These are phyloP conservation scores for Penicillium lividum DNA, from an alignment of 495 filamentous ascomycete genomes.

Conservation along the genomic window DNA sequence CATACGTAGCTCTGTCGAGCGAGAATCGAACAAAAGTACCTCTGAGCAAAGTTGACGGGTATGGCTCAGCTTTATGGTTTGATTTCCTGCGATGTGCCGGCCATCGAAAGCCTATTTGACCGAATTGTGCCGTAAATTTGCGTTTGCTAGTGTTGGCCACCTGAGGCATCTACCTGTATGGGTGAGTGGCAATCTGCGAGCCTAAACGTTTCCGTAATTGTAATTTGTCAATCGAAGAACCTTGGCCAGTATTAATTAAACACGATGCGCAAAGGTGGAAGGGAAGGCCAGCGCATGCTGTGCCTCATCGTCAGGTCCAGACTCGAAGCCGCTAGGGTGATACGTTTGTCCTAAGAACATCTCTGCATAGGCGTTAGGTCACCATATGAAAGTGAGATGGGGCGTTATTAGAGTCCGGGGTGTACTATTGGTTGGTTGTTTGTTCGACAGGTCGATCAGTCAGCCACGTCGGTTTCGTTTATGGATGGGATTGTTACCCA, in stretches of 20 bases:
- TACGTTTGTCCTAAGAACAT: background rate
- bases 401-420: background rate
- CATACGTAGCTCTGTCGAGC: background rate
- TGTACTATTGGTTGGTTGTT: background rate
- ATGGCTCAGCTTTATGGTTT: background rate
- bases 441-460: conserved; percentile 2
- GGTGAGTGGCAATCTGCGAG: background rate
- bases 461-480: conserved; percentile 8
- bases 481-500: background rate
- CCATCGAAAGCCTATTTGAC: background rate
- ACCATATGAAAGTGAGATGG: background rate
- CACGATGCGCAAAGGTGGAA: background rate
- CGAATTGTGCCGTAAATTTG: background rate
- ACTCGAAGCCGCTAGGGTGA: background rate
- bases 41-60: background rate
- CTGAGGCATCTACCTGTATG: background rate
- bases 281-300: too few relatives aligned
- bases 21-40: background rate
- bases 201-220: background rate
- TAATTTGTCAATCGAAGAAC: too few relatives aligned
- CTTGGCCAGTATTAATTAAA: background rate
- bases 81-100: background rate
- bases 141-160: background rate
- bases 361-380: conserved; percentile 5
- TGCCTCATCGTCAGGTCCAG: background rate